Conservation (phyloP, 2,329 filamentous ascomycete genomes). For the Fusarium lyarnte region DNA sequence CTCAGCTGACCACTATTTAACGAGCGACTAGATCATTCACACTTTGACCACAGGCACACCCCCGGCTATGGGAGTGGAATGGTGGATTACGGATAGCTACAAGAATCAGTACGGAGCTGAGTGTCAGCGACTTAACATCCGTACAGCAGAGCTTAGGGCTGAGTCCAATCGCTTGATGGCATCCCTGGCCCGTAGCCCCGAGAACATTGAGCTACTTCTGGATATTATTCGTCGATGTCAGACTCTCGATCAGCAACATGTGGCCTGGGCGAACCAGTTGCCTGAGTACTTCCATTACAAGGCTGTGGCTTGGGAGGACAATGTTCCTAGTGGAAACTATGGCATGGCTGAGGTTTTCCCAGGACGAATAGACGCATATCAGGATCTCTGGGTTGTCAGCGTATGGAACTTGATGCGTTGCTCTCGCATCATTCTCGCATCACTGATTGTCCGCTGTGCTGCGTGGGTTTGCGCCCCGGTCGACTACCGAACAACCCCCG, state of each 20-base stretch:
- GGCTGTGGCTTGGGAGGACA: conserved; percentile 67
- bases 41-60: conserved; percentile 63
- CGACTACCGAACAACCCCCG: conserved; percentile 70
- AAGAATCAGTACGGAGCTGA: conserved; percentile 59
- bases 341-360: conserved; percentile 65
- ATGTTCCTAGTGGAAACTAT: conserved; percentile 62
- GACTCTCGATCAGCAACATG: conserved; percentile 61
- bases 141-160: conserved; percentile 64
- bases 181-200: conserved; percentile 56
- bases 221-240: conserved; percentile 63
- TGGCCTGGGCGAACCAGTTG: conserved; percentile 60
- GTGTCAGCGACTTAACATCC: conserved; percentile 63
- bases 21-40: conserved; percentile 61
- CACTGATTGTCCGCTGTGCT: conserved; percentile 66
- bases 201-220: conserved; percentile 61
- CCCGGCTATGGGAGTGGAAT: conserved; percentile 64
- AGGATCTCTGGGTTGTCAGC: conserved; percentile 67
- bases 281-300: conserved; percentile 61
- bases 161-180: conserved; percentile 63
- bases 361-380: conserved; percentile 68
- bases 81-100: conserved; percentile 66
- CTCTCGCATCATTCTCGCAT: conserved; percentile 63
- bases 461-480: conserved; percentile 69
- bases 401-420: conserved; percentile 66
- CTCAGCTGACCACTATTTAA: conserved; percentile 1